Evolutionary conservation across 176 grass and related monocot genomes (phyloP).

Genomic region (Ensete glaucum): DNA sequence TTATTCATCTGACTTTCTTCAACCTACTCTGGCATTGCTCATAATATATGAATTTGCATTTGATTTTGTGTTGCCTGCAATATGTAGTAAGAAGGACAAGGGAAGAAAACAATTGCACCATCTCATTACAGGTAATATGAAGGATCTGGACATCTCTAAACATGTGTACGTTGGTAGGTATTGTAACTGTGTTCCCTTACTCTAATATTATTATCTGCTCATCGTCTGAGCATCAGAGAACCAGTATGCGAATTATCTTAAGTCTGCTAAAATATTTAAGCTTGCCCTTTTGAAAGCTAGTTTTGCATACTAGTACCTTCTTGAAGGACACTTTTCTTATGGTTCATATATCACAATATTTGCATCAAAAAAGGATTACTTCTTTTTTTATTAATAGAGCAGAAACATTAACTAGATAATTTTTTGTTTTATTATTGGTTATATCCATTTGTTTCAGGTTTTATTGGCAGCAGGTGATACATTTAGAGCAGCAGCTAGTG

Average conservation of each 20-base stretch:
- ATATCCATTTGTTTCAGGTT: constrained; percentile 42
- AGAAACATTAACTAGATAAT: background rate
- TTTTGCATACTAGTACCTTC: background rate
- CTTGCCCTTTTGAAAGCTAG: background rate
- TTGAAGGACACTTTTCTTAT: background rate
- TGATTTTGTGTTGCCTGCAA: too few species aligned
- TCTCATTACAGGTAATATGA: too few species aligned
- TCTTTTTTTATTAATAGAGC: too few species aligned
- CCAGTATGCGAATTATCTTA: background rate
- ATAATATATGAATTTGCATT: too few species aligned
- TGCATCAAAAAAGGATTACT: too few species aligned
- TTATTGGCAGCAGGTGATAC: constrained; percentile 96
- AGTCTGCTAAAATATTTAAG: background rate
- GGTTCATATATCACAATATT: background rate
- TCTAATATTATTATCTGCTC: background rate
- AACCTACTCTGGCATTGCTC: too few species aligned
- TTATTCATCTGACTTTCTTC: too few species aligned
- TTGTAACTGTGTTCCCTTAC: too few species aligned
- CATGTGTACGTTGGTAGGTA: too few species aligned
- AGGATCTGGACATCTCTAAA: too few species aligned
- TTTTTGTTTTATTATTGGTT: background rate
- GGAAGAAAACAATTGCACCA: too few species aligned
- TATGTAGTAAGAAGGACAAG: too few species aligned
- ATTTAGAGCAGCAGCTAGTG: constrained; percentile 82
- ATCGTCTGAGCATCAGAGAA: background rate